phyloP scores from a whole-genome alignment of 768 basidiomycete genomes.

The Psilocybe cubensis region DNA sequence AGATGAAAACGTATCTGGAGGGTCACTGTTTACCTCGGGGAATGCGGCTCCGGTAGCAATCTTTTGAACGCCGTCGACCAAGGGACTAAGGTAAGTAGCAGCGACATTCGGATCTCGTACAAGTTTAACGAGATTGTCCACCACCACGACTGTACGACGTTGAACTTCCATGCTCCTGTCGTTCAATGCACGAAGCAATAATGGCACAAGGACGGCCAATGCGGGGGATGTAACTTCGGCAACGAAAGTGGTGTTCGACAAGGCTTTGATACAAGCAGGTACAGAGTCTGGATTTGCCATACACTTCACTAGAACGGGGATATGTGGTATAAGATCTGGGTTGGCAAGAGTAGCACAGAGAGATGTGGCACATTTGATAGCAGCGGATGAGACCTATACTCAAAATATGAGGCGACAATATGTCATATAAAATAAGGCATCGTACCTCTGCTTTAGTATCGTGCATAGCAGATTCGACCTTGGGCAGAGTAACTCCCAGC shows the following conservation, averaged over 20 bases:
- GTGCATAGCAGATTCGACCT: constrained; percentile 90
- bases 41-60: constrained; percentile 92
- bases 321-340: constrained; percentile 89
- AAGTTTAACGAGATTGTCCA: constrained; percentile 96
- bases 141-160: constrained; percentile 90
- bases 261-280: constrained; percentile 90
- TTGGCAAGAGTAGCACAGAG: constrained; percentile 93
- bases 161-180: constrained; percentile 97
- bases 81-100: constrained; percentile 82
- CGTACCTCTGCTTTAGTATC: constrained; percentile 94
- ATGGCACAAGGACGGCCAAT: constrained; percentile 92
- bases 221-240: constrained; percentile 97
- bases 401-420: background rate
- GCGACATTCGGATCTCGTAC: constrained; percentile 91
- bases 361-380: constrained; percentile 86
- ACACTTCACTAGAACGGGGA: constrained; percentile 87
- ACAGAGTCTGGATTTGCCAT: constrained; percentile 92
- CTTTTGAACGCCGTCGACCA: constrained; percentile 90
- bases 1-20: background rate
- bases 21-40: constrained; percentile 67
- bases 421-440: constrained; percentile 1
- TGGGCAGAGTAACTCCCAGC: constrained; percentile 80
- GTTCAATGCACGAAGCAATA: constrained; percentile 88
- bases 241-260: constrained; percentile 95
- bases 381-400: constrained; percentile 80